These are phyloP conservation scores for Taphrina populina DNA, from an alignment of 1,139 yeast species.

Conservation along the genomic window DNA sequence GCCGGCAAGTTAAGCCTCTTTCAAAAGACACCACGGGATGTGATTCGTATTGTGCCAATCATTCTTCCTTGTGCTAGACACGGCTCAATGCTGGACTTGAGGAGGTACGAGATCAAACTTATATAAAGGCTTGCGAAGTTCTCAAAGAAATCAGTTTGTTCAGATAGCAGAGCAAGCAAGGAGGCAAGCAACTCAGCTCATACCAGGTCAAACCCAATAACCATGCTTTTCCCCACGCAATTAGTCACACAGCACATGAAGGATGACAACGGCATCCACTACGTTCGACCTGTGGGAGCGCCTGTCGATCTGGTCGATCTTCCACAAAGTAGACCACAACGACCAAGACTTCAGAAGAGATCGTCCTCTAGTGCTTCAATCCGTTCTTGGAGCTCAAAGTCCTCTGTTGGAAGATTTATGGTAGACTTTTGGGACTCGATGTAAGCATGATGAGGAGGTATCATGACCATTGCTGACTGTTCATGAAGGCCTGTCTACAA, in stretches of 20 bases:
- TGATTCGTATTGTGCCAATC: too few relatives aligned
- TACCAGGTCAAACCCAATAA: too few relatives aligned
- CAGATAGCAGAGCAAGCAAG: too few relatives aligned
- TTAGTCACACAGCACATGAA: constrained; percentile 1
- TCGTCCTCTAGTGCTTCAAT: constrained; percentile 12
- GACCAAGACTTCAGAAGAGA: constrained; percentile 2
- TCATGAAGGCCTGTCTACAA: constrained; percentile 18
- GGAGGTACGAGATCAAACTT: too few relatives aligned
- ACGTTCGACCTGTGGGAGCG: constrained; percentile 1
- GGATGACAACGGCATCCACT: constrained; percentile 3
- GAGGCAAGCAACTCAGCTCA: too few relatives aligned
- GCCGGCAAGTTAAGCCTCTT: too few relatives aligned
- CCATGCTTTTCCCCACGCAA: constrained; percentile 16
- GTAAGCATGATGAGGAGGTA: not conserved
- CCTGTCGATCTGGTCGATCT: not conserved
- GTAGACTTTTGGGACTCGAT: constrained; percentile 10
- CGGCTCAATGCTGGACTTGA: too few relatives aligned
- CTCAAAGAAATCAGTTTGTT: too few relatives aligned
- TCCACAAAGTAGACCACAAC: not conserved
- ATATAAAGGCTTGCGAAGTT: too few relatives aligned
- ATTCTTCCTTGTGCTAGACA: too few relatives aligned
- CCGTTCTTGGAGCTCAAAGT: constrained; percentile 12
- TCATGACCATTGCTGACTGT: not conserved
- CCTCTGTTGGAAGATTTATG: constrained; percentile 6
- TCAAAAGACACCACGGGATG: too few relatives aligned